Evolutionary conservation across 495 filamentous ascomycete genomes (phyloP), one percentile per base, ranked within the genome.

Genomic region (Annulohypoxylon stygium): DNA sequence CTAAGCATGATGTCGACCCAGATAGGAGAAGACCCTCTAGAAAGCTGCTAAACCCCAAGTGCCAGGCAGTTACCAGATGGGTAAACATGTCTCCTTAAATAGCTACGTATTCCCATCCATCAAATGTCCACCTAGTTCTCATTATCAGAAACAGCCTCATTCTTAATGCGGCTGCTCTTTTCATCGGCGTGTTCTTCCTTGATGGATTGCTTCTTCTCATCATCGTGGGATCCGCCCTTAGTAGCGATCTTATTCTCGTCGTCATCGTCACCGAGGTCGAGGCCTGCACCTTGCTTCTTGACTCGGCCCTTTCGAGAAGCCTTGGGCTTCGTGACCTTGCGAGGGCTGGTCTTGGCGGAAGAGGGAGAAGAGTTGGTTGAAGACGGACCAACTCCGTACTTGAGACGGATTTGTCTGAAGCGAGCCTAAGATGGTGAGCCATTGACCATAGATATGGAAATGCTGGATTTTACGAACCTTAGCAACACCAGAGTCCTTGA

Each of bases 341-440:
- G 8, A 11, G 63, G 0, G 43, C 74, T 76, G 9, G 41, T 34
- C 65, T 50, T 73, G 26, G 41, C 63, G 10, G n/a, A 5, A 10
- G 23, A 12, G 10, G 2, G 30, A 10, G 61, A 10, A 8, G 43
- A 18, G 55, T 0, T 53, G 9, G 36, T 48, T 9, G 34, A 30
- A 2, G 55, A 3, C 11, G 47, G 1, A 8, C 1, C 51, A 30
- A 18, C 1, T 9, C 53, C 23, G n/a, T 34, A 47, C 50, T 73
- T 74, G 20, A 26, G 59, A 33, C 76, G 70, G 18, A 78, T 76
- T 39, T 78, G 76, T n/a, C 30, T 11, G 25, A 39, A 69, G 3
- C 73, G 70, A 0, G 12, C 18, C 76, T 78, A 8, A 9, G 30
- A 12, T 5, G 25, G 39, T 74, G 14, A 76, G 67, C 16, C 8